Percentiles rank a stretch among this genome's conserved stretches.
These are phyloP conservation scores for Avena insularis DNA, from an alignment of 176 grass and related monocot species.

Conservation along the genomic window DNA sequence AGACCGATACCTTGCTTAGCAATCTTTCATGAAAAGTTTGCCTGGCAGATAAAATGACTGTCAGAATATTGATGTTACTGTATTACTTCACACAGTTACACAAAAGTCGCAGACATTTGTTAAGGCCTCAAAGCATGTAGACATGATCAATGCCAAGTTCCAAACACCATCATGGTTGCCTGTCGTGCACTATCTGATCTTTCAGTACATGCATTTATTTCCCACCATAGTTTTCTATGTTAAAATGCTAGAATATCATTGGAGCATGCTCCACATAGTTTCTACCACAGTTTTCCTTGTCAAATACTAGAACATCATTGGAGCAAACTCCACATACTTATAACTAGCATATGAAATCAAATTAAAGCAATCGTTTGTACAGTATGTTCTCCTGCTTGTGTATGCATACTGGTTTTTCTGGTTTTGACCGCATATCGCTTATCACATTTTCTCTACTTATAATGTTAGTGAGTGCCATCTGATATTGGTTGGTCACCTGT, in stretches of 20 bases:
- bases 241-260: neutral
- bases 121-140: neutral
- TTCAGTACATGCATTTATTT: neutral
- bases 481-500: slow-evolving; percentile 19
- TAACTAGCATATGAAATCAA: neutral
- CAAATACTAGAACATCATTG: neutral
- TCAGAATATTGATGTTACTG: neutral
- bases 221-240: neutral
- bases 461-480: slow-evolving; percentile 12
- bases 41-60: neutral
- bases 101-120: neutral
- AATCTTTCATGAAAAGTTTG: neutral
- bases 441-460: slow-evolving; percentile 8
- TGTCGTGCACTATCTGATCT: neutral
- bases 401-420: neutral
- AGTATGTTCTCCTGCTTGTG: neutral
- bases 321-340: neutral
- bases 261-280: neutral
- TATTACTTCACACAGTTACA: neutral
- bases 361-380: neutral
- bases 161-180: neutral
- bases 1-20: neutral
- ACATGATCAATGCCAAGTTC: neutral
- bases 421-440: neutral
- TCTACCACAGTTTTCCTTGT: neutral